Evolutionary conservation across 164 flowering plant genomes (phyloP), one percentile per base, ranked within the genome.

Genomic region (Echeveria elegans): DNA sequence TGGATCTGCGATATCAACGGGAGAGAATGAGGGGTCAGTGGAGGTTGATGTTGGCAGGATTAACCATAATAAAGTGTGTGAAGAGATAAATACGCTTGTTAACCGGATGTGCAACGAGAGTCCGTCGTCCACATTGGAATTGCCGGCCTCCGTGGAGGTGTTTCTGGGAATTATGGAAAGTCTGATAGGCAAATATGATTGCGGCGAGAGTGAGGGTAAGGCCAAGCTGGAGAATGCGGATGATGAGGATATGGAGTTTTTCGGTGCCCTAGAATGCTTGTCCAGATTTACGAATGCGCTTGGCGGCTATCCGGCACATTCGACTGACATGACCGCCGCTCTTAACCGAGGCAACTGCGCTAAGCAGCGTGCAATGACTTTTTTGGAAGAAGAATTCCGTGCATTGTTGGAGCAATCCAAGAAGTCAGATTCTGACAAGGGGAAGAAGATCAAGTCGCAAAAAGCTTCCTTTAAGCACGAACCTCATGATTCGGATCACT

Each of bases 351-450:
- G 78, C 9, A 74, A 78, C 70, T 6, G 31, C 18, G 77, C 82
- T 11, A 53, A 84, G 28, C 91, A 89, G 30, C 79, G 74, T 4
- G 87, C 87, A 10, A 82, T 90, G 86, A 31, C 74, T 23, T 78
- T 79, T 26, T 64, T 90, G 63, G 98, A 90, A 43, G 88, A 86
- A 16, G 87, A 88, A 50, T 79, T 92, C 48, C 82, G 89, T 0
- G 21, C 70, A 7, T 71, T 92, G 23, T 66, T 90, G 0, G 93
- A 86, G 29, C 81, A 78, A 48, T 58, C 73, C 1, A 69, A 29
- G 10, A 64, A 15, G 59, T 12, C 50, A 18, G 9, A 34, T 58
- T 16, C 37, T 2, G 69, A 70, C 10, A 15, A 21, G 2, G 71
- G 66, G 28, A 69, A 36, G 21, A 65, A 26, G 26, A 10, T 45